Evolutionary conservation across 2,329 filamentous ascomycete genomes (phyloP).

Genomic region (Aspergillus novofumigatus): DNA sequence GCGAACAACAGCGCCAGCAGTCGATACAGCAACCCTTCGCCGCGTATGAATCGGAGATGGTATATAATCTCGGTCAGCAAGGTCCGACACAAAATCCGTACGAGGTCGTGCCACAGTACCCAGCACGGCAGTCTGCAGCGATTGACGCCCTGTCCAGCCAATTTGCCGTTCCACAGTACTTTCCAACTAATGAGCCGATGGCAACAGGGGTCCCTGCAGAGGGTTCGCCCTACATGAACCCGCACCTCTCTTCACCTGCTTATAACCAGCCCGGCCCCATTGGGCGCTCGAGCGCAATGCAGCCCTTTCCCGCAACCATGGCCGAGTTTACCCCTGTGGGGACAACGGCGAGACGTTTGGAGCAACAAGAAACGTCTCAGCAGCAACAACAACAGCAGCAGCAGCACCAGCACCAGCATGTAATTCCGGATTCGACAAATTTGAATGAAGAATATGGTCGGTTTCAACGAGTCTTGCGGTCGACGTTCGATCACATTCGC

Average conservation of each 20-base stretch:
- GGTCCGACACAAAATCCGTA: conserved; percentile 61
- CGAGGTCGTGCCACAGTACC: conserved; percentile 71
- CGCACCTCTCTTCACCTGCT: conserved; percentile 55
- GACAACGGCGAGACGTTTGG: conserved; percentile 33
- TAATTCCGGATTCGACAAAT: conserved; percentile 42
- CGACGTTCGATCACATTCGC: conserved; percentile 68
- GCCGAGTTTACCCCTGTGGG: conserved; percentile 42
- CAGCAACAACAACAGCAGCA: conserved; percentile 21
- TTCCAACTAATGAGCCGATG: conserved; percentile 60
- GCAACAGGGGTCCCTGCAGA: conserved; percentile 56
- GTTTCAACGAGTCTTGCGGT: conserved; percentile 54
- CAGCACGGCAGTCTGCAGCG: conserved; percentile 68
- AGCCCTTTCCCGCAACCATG: conserved; percentile 52
- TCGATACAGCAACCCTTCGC: conserved; percentile 40
- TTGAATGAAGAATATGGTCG: conserved; percentile 66
- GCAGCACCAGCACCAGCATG: conserved; percentile 19
- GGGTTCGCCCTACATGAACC: conserved; percentile 61
- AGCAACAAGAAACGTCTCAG: conserved; percentile 26
- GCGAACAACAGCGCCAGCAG: conserved; percentile 47
- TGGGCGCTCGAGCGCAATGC: conserved; percentile 46
- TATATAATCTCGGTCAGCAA: conserved; percentile 73
- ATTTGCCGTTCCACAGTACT: conserved; percentile 72
- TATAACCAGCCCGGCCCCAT: conserved; percentile 60
- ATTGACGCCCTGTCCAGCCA: conserved; percentile 70
- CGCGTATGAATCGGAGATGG: conserved; percentile 61